These are phyloP conservation scores for Secale cereale DNA, from an alignment of 176 grass and related monocot species.

Conservation along the genomic window DNA sequence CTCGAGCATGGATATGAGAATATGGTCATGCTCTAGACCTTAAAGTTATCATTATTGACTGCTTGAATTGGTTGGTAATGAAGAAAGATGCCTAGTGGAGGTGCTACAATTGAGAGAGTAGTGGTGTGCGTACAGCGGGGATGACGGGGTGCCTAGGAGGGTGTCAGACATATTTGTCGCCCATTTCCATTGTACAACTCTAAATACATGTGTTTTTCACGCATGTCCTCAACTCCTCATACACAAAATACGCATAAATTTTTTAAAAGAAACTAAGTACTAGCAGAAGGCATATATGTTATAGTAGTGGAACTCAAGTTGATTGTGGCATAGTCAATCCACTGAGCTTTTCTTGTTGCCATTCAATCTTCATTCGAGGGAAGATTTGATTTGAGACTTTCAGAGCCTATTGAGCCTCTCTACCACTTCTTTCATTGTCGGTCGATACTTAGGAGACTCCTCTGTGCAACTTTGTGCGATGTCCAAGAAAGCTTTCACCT, in stretches of 20 bases:
- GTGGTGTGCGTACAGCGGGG: background rate
- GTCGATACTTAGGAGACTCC: conserved; percentile 14
- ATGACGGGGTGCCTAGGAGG: background rate
- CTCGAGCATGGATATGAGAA: no score
- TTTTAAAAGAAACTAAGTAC: background rate
- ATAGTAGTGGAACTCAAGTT: background rate
- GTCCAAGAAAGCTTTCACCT: conserved; percentile 33
- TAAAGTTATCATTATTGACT: no score
- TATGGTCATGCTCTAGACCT: no score
- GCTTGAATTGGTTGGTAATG: no score
- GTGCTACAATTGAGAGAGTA: background rate
- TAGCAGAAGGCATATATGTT: background rate
- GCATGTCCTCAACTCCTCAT: background rate
- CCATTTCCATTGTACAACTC: background rate
- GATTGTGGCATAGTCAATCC: background rate
- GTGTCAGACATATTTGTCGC: background rate
- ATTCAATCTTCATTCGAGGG: background rate
- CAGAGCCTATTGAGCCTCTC: conserved; percentile 31
- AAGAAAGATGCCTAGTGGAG: no score
- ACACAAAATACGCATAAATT: background rate
- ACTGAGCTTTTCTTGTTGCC: background rate
- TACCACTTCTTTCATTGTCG: conserved; percentile 45
- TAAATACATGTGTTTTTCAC: background rate
- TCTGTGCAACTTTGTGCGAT: conserved; percentile 47
- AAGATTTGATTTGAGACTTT: background rate